Conservation (phyloP, 2,329 filamentous ascomycete species). For the Fusarium armeniacum region DNA sequence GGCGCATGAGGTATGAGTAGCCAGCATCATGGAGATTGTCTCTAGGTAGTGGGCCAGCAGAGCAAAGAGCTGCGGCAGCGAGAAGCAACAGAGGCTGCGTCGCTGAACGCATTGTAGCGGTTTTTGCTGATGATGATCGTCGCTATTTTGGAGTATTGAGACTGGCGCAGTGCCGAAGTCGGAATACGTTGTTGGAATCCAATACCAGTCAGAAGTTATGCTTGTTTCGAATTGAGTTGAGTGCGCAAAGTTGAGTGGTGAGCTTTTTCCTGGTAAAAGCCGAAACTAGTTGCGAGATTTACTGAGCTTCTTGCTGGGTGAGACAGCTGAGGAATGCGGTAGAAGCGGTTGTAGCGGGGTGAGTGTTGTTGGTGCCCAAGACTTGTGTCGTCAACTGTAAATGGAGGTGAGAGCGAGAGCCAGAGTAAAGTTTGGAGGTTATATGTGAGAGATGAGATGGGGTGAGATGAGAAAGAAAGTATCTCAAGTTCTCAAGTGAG, state of each 20-base stretch:
- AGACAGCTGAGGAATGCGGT: slow-evolving; percentile 37
- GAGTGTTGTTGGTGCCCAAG: slow-evolving; percentile 38
- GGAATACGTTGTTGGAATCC: slow-evolving; percentile 21
- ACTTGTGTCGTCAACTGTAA: slow-evolving; percentile 17
- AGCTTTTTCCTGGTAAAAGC: slow-evolving; percentile 4
- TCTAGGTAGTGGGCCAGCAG: slow-evolving; percentile 65
- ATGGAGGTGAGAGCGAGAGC: slow-evolving; percentile 9
- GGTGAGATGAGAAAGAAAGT: slow-evolving; percentile 12
- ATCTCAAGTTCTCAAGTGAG: slow-evolving; percentile 6
- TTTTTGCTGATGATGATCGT: slow-evolving; percentile 13
- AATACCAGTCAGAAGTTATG: slow-evolving; percentile 30
- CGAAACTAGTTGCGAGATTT: slow-evolving; percentile 31
- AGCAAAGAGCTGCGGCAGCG: slow-evolving; percentile 51
- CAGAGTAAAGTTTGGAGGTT: slow-evolving; percentile 20
- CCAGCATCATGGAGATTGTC: slow-evolving; percentile 64
- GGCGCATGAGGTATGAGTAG: slow-evolving; percentile 65
- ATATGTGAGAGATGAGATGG: slow-evolving; percentile 23
- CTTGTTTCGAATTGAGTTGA: slow-evolving; percentile 26
- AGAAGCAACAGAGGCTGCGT: slow-evolving; percentile 57
- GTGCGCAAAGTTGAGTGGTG: slow-evolving; percentile 9
- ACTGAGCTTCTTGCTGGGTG: slow-evolving; percentile 30
- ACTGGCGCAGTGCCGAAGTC: slow-evolving; percentile 25
- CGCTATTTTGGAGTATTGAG: slow-evolving; percentile 9
- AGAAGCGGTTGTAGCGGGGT: slow-evolving; percentile 33
- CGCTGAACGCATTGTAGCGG: slow-evolving; percentile 46